Evolutionary conservation across 768 basidiomycete genomes (phyloP), one percentile per base, ranked within the genome.

Genomic region (Mycena galopus): DNA sequence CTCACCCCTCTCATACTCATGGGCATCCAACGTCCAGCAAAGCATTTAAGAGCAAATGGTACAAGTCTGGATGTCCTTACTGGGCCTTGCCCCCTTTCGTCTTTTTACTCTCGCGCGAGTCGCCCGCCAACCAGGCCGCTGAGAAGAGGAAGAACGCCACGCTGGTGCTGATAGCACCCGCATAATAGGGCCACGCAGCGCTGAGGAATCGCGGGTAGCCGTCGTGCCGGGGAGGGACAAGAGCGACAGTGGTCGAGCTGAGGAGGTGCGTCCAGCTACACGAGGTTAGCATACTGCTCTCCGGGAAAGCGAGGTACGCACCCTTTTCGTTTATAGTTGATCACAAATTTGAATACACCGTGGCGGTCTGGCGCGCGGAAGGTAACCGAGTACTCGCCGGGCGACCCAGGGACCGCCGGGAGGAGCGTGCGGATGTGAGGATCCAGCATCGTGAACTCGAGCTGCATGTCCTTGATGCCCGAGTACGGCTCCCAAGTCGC

Each of bases 391-490:
- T 96, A 98, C 75, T 88, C 86, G 27, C 93, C 93, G 3, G 92
- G 89, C 29, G 82, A 74, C 0, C 87, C 88, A 5, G 84, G 65
- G 11, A 91, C 89, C 14, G 93, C 87, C 14, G 81, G 85, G 12
- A 99, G 87, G 9, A 93, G 83, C 17, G 92, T 95, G 39, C 98
- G 95, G 71, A 99, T 85, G 81, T 98, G 96, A 1, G 98, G 98
- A 81, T 99, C 98, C 47, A 99, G 91, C 98, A 99, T 99, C 25
- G 96, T 97, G 80, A 99, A 98, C 77, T 97, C 97, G 61, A 99
- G 87, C 77, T 98, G 97, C 32, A 99, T 79, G 79, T 99, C 98
- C 14, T 83, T 80, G 61, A 96, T 81, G 35, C 87, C 89, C 16
- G 92, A 91, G 79, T 91, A 92, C 0, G 95, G 92, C 62, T 84